A percentile compares a stretch with the other conserved stretches of the same genome.
These are phyloP conservation scores for Phytophthora capsici DNA, from an alignment of 352 stramenopile genomes.

Conservation along the genomic window DNA sequence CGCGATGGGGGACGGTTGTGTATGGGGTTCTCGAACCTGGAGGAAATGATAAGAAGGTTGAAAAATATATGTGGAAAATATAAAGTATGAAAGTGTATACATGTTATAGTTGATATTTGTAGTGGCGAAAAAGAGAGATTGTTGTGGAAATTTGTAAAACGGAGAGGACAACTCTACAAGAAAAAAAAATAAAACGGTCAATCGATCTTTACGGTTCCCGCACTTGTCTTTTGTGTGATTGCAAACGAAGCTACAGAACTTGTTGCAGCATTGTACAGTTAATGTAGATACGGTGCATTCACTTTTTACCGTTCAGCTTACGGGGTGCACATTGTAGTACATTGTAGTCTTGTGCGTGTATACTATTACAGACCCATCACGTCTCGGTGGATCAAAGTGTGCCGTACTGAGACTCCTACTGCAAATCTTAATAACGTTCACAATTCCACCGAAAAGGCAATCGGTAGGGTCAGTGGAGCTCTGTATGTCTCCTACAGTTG, in stretches of 20 bases:
- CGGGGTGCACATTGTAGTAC: too few species aligned
- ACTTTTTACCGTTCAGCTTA: too few species aligned
- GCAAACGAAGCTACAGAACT: neutral
- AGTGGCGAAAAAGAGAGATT: neutral
- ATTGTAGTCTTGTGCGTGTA: constrained; percentile 1
- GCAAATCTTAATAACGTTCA: constrained; percentile 19
- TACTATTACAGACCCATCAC: neutral
- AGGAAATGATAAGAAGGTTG: neutral
- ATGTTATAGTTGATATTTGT: too few species aligned
- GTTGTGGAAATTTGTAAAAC: neutral
- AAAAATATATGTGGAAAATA: neutral
- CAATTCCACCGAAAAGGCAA: constrained; percentile 23
- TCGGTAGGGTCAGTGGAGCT: neutral
- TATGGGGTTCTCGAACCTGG: neutral
- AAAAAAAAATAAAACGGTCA: neutral
- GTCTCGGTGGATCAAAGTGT: constrained; percentile 15
- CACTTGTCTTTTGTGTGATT: constrained; percentile 5
- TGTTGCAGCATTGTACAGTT: constrained; percentile 5
- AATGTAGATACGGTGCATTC: too few species aligned
- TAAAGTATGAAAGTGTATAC: too few species aligned
- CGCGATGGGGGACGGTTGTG: constrained; percentile 28
- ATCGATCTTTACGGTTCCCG: constrained; percentile 13
- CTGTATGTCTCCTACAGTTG: neutral
- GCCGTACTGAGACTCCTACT: too few species aligned
- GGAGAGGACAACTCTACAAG: neutral